phyloP scores from a whole-genome alignment of 1,139 yeast species.

The Pichia sp. region DNA sequence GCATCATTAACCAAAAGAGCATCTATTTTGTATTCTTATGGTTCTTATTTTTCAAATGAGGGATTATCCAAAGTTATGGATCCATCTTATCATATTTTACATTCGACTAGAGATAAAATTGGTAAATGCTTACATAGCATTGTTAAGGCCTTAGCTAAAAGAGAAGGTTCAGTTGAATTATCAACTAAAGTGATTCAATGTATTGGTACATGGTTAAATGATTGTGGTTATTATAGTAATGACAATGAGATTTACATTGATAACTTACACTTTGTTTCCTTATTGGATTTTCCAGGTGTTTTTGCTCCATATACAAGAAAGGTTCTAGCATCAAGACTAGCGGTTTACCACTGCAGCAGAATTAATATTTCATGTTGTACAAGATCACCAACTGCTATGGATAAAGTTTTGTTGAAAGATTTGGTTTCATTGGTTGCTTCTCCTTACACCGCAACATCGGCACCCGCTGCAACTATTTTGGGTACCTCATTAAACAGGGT shows the following conservation, averaged over 20 bases:
- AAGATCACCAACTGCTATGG: slow-evolving; percentile 63
- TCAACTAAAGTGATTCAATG: slow-evolving; percentile 62
- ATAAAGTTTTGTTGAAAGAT: slow-evolving; percentile 58
- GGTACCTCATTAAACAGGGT: slow-evolving; percentile 68
- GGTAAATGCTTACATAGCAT: slow-evolving; percentile 66
- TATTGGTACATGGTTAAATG: slow-evolving; percentile 65
- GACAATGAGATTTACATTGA: slow-evolving; percentile 25
- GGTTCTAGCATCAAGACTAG: slow-evolving; percentile 69
- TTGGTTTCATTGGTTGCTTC: slow-evolving; percentile 66
- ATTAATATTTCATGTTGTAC: slow-evolving; percentile 70
- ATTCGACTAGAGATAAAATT: slow-evolving; percentile 51
- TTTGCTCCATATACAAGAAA: slow-evolving; percentile 75
- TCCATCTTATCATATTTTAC: slow-evolving; percentile 54
- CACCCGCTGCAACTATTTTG: slow-evolving; percentile 65
- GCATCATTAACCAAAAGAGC: slow-evolving; percentile 54
- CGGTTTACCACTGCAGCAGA: slow-evolving; percentile 70
- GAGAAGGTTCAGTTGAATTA: slow-evolving; percentile 63
- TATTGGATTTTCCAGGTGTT: slow-evolving; percentile 40
- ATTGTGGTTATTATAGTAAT: slow-evolving; percentile 26
- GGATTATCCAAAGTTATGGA: slow-evolving; percentile 40
- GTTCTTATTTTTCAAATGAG: slow-evolving; percentile 48
- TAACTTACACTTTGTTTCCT: slow-evolving; percentile 32
- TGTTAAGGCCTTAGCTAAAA: slow-evolving; percentile 42
- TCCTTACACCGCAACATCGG: slow-evolving; percentile 60
- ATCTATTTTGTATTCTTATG: slow-evolving; percentile 43